phyloP scores from a whole-genome alignment of 2,329 filamentous ascomycete species.

The Sarocladium oryzae region DNA sequence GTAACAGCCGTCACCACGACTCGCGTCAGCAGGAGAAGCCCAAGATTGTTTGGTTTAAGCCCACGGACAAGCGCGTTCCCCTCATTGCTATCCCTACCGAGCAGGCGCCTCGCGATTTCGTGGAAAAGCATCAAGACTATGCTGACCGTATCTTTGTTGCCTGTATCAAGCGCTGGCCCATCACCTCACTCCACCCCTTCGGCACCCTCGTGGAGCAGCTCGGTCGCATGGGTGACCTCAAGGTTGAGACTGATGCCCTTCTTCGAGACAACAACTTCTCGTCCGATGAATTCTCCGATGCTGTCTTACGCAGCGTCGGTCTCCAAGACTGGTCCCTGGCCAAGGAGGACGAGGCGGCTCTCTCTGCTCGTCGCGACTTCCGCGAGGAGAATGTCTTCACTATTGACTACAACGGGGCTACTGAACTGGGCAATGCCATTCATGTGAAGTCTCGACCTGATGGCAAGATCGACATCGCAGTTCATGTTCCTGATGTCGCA shows the following conservation, averaged over 20 bases:
- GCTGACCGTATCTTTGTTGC: slow-evolving; percentile 97
- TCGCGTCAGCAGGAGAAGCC: slow-evolving; percentile 85
- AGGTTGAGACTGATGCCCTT: slow-evolving; percentile 95
- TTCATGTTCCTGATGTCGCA: slow-evolving; percentile 90
- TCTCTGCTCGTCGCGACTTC: slow-evolving; percentile 81
- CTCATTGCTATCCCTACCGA: slow-evolving; percentile 97
- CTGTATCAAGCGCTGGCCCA: slow-evolving; percentile 99
- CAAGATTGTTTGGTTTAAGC: slow-evolving; percentile 99
- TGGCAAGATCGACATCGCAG: slow-evolving; percentile 85
- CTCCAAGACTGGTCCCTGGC: slow-evolving; percentile 86
- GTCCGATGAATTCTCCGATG: slow-evolving; percentile 95
- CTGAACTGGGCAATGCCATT: slow-evolving; percentile 86
- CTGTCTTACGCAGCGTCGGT: slow-evolving; percentile 86
- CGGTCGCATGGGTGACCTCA: slow-evolving; percentile 93
- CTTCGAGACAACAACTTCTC: slow-evolving; percentile 98
- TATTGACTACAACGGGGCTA: slow-evolving; percentile 80
- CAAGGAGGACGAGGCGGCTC: slow-evolving; percentile 69
- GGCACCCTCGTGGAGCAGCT: slow-evolving; percentile 96
- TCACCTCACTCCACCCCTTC: slow-evolving; percentile 98
- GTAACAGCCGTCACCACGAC: slow-evolving; percentile 63
- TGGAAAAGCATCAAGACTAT: slow-evolving; percentile 97
- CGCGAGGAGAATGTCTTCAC: slow-evolving; percentile 84
- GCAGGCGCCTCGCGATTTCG: slow-evolving; percentile 94
- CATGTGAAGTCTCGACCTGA: slow-evolving; percentile 81
- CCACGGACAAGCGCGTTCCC: slow-evolving; percentile 96